These are phyloP conservation scores for Dryas drummondii DNA, from an alignment of 306 rosid genomes.

Conservation along the genomic window DNA sequence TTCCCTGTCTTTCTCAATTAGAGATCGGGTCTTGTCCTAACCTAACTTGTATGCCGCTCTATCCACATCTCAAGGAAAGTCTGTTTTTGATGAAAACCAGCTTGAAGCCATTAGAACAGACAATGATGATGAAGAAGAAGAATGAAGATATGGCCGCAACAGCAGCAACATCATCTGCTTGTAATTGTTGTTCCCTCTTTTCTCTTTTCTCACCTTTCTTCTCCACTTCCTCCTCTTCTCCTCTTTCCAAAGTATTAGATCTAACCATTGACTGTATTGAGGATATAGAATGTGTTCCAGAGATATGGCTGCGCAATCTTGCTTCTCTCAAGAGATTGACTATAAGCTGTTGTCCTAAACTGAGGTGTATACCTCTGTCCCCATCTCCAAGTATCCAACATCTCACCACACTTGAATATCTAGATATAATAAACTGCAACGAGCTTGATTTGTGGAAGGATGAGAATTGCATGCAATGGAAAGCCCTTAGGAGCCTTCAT, in stretches of 20 bases:
- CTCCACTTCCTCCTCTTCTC: not conserved
- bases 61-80: not conserved
- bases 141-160: too few species aligned
- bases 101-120: not conserved
- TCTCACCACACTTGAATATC: not conserved
- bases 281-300: not conserved
- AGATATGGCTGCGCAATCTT: conserved; percentile 8
- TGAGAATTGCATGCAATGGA: too few species aligned
- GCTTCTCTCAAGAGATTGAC: conserved; percentile 8
- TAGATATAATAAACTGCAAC: too few species aligned
- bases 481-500: not conserved
- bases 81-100: not conserved
- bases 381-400: not conserved
- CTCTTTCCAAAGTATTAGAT: conserved; percentile 23
- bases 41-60: conserved; percentile 23
- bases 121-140: not conserved
- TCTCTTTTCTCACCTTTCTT: too few species aligned
- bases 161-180: too few species aligned
- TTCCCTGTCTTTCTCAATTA: conserved; percentile 17
- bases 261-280: not conserved
- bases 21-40: conserved; percentile 5
- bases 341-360: not conserved
- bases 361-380: not conserved
- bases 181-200: too few species aligned
- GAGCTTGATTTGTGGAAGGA: too few species aligned